Percentiles rank a stretch among this genome's conserved stretches.
These are phyloP conservation scores for Neurospora sp. DNA, from an alignment of 495 filamentous ascomycete species.

Conservation along the genomic window DNA sequence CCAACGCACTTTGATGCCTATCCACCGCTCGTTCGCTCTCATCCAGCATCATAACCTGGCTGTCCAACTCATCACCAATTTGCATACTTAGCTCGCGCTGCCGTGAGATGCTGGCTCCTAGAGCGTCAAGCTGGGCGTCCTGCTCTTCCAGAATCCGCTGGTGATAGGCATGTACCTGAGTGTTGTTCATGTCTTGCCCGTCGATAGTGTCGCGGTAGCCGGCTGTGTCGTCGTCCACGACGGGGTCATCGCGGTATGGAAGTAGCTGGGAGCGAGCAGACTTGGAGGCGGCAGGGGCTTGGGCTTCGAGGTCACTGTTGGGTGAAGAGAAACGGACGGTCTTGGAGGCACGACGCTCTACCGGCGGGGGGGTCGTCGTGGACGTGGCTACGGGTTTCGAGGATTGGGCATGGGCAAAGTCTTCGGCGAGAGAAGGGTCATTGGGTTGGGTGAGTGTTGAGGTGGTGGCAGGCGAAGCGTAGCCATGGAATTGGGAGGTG, in stretches of 20 bases:
- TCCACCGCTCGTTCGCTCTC: conserved; percentile 77
- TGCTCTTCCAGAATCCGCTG: conserved; percentile 68
- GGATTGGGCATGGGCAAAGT: conserved; percentile 53
- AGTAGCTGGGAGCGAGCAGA: conserved; percentile 45
- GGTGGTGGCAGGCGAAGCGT: conserved; percentile 37
- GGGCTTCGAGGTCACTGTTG: conserved; percentile 37
- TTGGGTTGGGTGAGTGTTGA: conserved; percentile 51
- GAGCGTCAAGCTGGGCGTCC: conserved; percentile 80
- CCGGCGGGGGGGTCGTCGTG: conserved; percentile 19
- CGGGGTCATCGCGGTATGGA: conserved; percentile 46
- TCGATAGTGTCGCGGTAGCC: conserved; percentile 45
- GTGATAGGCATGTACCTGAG: conserved; percentile 83
- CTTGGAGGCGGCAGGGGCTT: conserved; percentile 31
- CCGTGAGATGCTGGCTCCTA: conserved; percentile 78
- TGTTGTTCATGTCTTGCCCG: conserved; percentile 48
- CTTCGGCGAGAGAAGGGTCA: conserved; percentile 51
- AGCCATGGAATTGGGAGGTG: conserved; percentile 50
- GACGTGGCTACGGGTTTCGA: conserved; percentile 33
- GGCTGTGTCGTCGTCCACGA: conserved; percentile 20
- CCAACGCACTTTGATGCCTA: conserved; percentile 64
- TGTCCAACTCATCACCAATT: conserved; percentile 93
- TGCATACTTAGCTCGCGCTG: conserved; percentile 89
- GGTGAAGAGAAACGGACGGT: conserved; percentile 70
- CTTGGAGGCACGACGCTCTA: conserved; percentile 47
- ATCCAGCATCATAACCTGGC: conserved; percentile 78